Evolutionary conservation across 1,139 yeast genomes (phyloP).

Genomic region (Geotrichum klebahnii): DNA sequence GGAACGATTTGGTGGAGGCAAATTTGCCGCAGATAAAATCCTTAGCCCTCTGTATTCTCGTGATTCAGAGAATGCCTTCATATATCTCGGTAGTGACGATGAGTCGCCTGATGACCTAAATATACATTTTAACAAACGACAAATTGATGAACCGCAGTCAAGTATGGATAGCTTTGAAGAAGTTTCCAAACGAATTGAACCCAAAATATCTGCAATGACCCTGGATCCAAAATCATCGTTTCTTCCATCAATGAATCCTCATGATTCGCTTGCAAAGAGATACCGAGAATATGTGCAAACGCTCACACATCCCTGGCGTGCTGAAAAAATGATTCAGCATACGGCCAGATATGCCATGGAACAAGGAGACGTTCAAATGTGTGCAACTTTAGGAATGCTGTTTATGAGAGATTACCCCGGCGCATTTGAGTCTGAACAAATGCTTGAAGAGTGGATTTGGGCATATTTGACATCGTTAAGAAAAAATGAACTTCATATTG

Average conservation of each 20-base stretch:
- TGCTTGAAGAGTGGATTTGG: conserved; percentile 53
- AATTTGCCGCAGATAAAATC: background rate
- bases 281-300: conserved; percentile 32
- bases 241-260: background rate
- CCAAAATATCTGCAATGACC: background rate
- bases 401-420: conserved; percentile 47
- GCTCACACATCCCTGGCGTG: conserved; percentile 48
- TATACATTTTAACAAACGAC: background rate
- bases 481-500: conserved; percentile 51
- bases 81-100: background rate
- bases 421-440: conserved; percentile 30
- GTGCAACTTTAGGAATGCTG: conserved; percentile 56
- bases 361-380: conserved; percentile 64
- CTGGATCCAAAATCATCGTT: background rate
- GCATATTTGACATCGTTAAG: conserved; percentile 57
- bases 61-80: conserved; percentile 1
- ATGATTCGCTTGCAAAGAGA: background rate
- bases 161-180: conserved; percentile 3
- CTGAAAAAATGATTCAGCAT: conserved; percentile 44
- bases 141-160: background rate
- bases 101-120: background rate
- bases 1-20: background rate
- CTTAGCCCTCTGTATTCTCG: too few species aligned
- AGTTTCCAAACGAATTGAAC: background rate
- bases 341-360: conserved; percentile 52